Percentiles rank a stretch among this genome's conserved stretches.
Evolutionary conservation across 2,329 filamentous ascomycete species (phyloP).

Genomic region (Claviceps maximensis): DNA sequence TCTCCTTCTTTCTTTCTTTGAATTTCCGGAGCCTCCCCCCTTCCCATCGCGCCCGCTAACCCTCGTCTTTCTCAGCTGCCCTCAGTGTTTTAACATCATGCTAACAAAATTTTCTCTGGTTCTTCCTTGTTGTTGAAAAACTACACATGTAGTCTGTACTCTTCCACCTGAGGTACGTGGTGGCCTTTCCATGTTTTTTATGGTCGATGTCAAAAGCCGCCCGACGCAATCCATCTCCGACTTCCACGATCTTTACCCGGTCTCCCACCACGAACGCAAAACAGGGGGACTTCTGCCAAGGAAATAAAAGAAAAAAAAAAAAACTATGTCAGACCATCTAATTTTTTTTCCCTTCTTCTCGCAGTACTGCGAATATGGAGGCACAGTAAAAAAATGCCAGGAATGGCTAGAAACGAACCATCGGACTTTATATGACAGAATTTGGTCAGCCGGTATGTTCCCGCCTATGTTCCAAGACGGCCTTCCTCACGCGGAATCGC

Average conservation of each 20-base stretch:
- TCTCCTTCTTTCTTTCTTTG: neutral
- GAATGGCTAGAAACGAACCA: conserved; percentile 80
- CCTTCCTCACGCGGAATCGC: neutral
- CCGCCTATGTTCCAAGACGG: neutral
- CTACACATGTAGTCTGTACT: conserved; percentile 40
- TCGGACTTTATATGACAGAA: conserved; percentile 55
- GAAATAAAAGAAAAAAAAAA: neutral
- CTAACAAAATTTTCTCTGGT: neutral
- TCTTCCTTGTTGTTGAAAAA: neutral
- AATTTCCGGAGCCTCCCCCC: neutral
- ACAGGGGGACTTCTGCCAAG: neutral
- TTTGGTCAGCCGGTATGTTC: conserved; percentile 72
- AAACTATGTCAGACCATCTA: neutral
- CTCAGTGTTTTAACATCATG: neutral
- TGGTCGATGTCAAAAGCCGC: neutral
- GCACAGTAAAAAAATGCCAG: conserved; percentile 90
- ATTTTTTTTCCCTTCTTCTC: too few relatives aligned
- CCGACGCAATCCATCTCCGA: neutral
- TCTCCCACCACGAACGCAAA: neutral
- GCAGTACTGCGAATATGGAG: conserved; percentile 97
- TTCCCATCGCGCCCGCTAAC: neutral
- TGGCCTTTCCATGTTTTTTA: neutral
- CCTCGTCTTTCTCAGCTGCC: neutral
- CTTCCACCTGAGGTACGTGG: conserved; percentile 49
- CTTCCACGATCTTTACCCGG: neutral